Base-by-base conservation (phyloP, 2,329 filamentous ascomycete genomes). In the Byssochlamys sp. region DNA sequence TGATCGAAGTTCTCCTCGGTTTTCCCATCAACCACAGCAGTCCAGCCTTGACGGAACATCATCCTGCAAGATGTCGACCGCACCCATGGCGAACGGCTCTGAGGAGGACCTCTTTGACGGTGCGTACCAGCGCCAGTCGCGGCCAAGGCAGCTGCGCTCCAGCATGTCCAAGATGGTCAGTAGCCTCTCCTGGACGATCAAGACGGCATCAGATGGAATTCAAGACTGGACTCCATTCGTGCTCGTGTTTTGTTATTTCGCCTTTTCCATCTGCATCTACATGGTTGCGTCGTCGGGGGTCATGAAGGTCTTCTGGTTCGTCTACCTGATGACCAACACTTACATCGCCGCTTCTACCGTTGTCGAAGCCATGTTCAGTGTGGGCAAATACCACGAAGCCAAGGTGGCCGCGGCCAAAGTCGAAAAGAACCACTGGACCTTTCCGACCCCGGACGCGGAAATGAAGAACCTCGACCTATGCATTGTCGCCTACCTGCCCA, bases 401-500 rank as follows among this genome's bases (percentile, higher is more conserved):
- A 66, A 70, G 45, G 71, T 71, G 53, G 66, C 71, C 19, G 66
- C 74, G 45, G 62, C 62, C 1, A 69, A 75, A 55, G 71, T 71
- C 4, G 67, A 71, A 58, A 66, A 73, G 53, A 75, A 71, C 48
- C 66, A 67, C 4, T 77, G 75, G 74, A 60, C 65, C 4, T 77
- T 77, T 55, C 75, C 74, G 11, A 76, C 75, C 9, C 64, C 72
- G 10, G 70, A 76, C 56, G 63, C 69, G 52, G 63, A 77, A 12
- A 66, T 80, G 2, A 71, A 71, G 0, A 71, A 75, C 27, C 67
- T 80, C 19, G 77, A 80, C 59, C 66, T 80, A 48, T 67, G 79
- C 55, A 77, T 80, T 56, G 77, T 80, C 2, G 77, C 77, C 12
- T 80, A 80, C 60, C 68, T 80, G n/a, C 77, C 77, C 4, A 80